Conservation (phyloP, 1,139 yeast genomes). For the Meyerozyma carpophila region DNA sequence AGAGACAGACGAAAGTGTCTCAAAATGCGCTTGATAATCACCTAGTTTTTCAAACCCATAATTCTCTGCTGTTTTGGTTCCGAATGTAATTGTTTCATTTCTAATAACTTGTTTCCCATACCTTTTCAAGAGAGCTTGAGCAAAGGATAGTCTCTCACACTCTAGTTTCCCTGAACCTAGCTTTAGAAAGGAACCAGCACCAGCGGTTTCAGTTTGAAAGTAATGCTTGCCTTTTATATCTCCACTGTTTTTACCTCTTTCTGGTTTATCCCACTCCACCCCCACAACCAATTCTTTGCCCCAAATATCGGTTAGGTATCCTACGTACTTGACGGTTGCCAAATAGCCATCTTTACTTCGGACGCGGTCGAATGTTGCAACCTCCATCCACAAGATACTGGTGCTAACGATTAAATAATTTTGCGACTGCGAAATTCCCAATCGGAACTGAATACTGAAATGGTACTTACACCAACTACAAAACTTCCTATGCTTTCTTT, state of each 20-base stretch:
- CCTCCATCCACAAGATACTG: background rate
- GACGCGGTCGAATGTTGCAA: conserved; percentile 37
- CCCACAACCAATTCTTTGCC: conserved; percentile 53
- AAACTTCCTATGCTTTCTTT: background rate
- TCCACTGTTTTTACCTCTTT: conserved; percentile 59
- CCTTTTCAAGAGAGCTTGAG: conserved; percentile 38
- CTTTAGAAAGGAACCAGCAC: conserved; percentile 68
- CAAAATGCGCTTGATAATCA: conserved; percentile 41
- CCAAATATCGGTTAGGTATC: conserved; percentile 57
- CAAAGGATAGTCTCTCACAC: conserved; percentile 24
- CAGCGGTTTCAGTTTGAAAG: conserved; percentile 27
- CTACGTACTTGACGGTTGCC: conserved; percentile 63
- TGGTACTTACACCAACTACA: background rate
- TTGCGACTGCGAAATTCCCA: background rate
- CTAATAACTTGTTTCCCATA: conserved; percentile 13
- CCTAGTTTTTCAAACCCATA: conserved; percentile 61
- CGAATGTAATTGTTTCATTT: conserved; percentile 34
- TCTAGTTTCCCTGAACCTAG: conserved; percentile 26
- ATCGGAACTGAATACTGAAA: background rate
- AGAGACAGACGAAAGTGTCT: conserved; percentile 42
- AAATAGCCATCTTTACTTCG: conserved; percentile 39
- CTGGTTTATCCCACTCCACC: conserved; percentile 76
- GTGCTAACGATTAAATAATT: background rate
- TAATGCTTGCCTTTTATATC: conserved; percentile 36
- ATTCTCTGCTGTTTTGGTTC: conserved; percentile 52